These are phyloP conservation scores for Castanea mollissima DNA, from an alignment of 306 rosid species.

Conservation along the genomic window DNA sequence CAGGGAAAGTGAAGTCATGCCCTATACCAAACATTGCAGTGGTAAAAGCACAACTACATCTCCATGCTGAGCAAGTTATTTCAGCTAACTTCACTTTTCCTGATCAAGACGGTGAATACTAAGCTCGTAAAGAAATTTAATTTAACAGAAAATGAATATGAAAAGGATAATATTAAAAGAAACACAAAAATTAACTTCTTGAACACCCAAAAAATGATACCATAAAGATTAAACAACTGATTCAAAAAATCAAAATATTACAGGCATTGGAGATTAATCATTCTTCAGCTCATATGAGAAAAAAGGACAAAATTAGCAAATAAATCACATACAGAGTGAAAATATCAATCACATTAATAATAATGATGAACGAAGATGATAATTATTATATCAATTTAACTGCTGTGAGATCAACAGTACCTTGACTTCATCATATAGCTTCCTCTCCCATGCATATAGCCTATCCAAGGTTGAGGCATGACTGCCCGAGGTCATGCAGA, in stretches of 20 bases:
- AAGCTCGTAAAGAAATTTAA: too few species aligned
- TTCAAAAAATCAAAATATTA: background rate
- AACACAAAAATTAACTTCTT: too few species aligned
- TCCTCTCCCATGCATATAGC: slow-evolving; percentile 95
- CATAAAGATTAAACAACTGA: background rate
- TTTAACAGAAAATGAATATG: too few species aligned
- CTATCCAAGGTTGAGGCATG: slow-evolving; percentile 98
- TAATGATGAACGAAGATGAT: background rate
- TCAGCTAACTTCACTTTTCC: too few species aligned
- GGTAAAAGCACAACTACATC: too few species aligned
- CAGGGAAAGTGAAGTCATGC: too few species aligned
- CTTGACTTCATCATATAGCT: slow-evolving; percentile 98
- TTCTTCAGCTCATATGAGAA: background rate
- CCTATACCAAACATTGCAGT: too few species aligned
- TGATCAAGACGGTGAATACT: too few species aligned
- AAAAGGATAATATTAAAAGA: too few species aligned
- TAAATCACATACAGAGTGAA: background rate
- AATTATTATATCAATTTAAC: background rate
- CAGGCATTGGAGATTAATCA: background rate
- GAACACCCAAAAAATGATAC: too few species aligned
- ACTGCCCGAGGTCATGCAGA: slow-evolving; percentile 86
- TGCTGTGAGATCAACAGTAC: slow-evolving; percentile 37
- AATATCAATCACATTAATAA: background rate
- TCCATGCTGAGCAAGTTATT: too few species aligned
- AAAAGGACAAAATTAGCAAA: background rate